These are phyloP conservation scores for Maudiozyma turicensis DNA, from an alignment of 805 yeast genomes.

Conservation along the genomic window DNA sequence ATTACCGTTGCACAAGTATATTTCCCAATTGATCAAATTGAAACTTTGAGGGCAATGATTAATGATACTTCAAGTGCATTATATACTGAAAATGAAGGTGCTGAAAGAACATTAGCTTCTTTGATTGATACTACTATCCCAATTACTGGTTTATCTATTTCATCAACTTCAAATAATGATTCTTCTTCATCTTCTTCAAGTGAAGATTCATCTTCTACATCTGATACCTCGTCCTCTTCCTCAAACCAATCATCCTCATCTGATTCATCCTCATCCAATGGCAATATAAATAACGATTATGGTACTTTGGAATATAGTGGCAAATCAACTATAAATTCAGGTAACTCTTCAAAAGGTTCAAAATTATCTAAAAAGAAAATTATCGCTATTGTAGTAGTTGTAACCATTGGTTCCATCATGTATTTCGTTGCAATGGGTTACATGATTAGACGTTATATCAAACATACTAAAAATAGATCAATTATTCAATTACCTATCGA, in stretches of 20 bases:
- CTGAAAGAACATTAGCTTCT: slow-evolving; percentile 47
- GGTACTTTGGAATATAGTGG: slow-evolving; percentile 19
- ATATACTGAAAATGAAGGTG: slow-evolving; percentile 47
- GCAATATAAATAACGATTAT: slow-evolving; percentile 5
- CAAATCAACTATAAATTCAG: slow-evolving; percentile 8
- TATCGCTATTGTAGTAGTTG: slow-evolving; percentile 76
- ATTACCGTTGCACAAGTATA: slow-evolving; percentile 85
- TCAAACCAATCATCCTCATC: background rate
- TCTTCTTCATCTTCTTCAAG: slow-evolving; percentile 30
- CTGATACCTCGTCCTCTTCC: background rate
- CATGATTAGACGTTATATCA: slow-evolving; percentile 41
- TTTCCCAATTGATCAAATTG: slow-evolving; percentile 50
- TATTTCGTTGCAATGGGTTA: slow-evolving; percentile 54
- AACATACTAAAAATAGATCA: slow-evolving; percentile 22
- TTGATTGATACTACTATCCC: slow-evolving; percentile 50
- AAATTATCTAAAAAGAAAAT: slow-evolving; percentile 34
- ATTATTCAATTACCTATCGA: slow-evolving; percentile 15
- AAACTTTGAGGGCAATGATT: slow-evolving; percentile 40
- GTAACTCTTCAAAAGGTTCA: slow-evolving; percentile 12
- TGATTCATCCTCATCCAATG: slow-evolving; percentile 2
- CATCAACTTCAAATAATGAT: slow-evolving; percentile 45
- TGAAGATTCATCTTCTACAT: slow-evolving; percentile 1
- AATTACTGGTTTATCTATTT: slow-evolving; percentile 17
- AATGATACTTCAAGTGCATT: slow-evolving; percentile 48
- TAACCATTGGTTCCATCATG: slow-evolving; percentile 63